Percentiles rank a stretch among this genome's conserved stretches.
Evolutionary conservation across 169 alveolate genomes (phyloP).

Genomic region (Plasmodium billcollinsi): DNA sequence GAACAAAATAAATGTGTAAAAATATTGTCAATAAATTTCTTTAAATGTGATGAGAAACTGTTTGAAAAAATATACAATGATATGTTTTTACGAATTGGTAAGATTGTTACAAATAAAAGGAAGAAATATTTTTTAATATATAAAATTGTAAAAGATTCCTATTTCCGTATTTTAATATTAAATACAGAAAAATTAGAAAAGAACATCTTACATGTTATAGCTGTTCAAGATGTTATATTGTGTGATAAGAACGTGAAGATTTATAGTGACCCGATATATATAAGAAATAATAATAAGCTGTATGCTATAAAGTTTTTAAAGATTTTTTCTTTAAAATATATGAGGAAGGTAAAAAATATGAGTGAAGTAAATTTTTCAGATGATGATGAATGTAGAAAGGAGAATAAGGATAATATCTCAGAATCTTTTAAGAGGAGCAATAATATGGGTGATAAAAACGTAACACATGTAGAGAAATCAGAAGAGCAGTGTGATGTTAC

Average conservation of each 20-base stretch:
- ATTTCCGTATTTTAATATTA: slow-evolving; percentile 67
- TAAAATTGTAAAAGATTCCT: slow-evolving; percentile 55
- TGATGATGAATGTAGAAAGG: neutral
- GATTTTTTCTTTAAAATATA: slow-evolving; percentile 46
- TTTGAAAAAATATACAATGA: slow-evolving; percentile 49
- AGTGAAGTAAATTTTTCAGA: slow-evolving; percentile 56
- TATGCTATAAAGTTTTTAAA: slow-evolving; percentile 71
- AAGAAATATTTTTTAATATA: slow-evolving; percentile 63
- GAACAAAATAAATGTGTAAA: slow-evolving; percentile 23
- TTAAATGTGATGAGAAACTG: slow-evolving; percentile 38
- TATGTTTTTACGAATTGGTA: slow-evolving; percentile 47
- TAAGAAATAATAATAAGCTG: slow-evolving; percentile 38
- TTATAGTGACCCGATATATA: slow-evolving; percentile 48
- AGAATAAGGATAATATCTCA: slow-evolving; percentile 8
- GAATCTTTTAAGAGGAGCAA: neutral
- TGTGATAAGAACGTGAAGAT: slow-evolving; percentile 67
- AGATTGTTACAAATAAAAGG: slow-evolving; percentile 59
- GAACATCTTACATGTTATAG: slow-evolving; percentile 53
- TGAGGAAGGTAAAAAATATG: slow-evolving; percentile 37
- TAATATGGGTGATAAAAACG: neutral
- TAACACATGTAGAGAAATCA: neutral
- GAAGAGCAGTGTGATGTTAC: neutral
- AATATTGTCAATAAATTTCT: slow-evolving; percentile 18
- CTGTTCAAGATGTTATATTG: slow-evolving; percentile 63
- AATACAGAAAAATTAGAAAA: slow-evolving; percentile 55